Evolutionary conservation across 2,329 filamentous ascomycete genomes (phyloP), one percentile per base, ranked within the genome.

Genomic region (Stachybotrys echinatus): DNA sequence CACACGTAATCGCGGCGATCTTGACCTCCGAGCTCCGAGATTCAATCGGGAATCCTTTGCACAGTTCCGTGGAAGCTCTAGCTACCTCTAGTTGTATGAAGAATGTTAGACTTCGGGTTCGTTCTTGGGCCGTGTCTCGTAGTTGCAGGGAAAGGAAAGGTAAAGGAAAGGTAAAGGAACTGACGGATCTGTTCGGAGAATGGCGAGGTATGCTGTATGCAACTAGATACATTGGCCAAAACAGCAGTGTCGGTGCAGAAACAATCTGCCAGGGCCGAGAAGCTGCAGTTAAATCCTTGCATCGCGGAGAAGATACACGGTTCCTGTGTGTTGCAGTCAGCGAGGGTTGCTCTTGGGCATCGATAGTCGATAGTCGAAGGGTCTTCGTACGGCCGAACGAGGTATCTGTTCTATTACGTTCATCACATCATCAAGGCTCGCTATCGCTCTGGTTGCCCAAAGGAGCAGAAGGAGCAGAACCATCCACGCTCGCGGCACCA

Each of bases 101-200:
- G 12, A 20, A 6, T 22, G 42, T 43, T 43, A 43, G 42, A 42
- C n/a, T n/a, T n/a, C 27, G 42, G 6, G 12, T 43, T 22, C 7
- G 17, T 19, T 20, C 12, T 20, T 40, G 7, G 17, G 17, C n/a
- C 7, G n/a, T 40, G 31, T 37, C 31, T n/a, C n/a, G 31, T 37
- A 10, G 31, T 37, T 37, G 31, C 17, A 42, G 8, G n/a, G 20
- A 42, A 10, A 42, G 8, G 31, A n/a, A 10, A n/a, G n/a, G 31
- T 37, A 37, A n/a, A 37, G 31, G n/a, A n/a, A 20, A 20, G 38
- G 7, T 14, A 19, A 27, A 8, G 4, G 40, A 8, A 48, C 47
- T 22, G 23, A 48, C 47, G 23, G 6, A 34, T 21, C 34, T 48
- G 47, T 10, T 48, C 39, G 17, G 40, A 18, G 39, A 43, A 48